Conservation (phyloP, 306 rosid genomes). For the Sphenostylis stenocarpa region DNA sequence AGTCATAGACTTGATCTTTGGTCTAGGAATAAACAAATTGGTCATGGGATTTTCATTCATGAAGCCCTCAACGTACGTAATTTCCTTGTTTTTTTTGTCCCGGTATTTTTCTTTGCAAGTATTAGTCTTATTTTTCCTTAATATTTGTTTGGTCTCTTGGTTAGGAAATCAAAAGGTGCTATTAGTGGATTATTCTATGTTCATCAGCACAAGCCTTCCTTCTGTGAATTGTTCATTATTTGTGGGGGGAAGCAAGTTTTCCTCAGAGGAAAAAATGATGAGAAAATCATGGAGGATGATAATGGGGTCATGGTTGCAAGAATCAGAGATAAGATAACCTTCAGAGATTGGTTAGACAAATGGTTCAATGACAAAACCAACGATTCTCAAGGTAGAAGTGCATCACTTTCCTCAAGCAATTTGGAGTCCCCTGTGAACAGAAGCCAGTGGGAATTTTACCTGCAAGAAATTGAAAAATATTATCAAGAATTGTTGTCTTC, state of each 20-base stretch:
- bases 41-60: slow-evolving; percentile 69
- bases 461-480: slow-evolving; percentile 62
- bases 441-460: slow-evolving; percentile 62
- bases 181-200: slow-evolving; percentile 71
- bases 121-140: neutral
- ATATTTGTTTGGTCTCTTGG: neutral
- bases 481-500: slow-evolving; percentile 50
- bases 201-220: slow-evolving; percentile 64
- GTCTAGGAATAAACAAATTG: slow-evolving; percentile 60
- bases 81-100: neutral
- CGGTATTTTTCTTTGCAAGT: neutral
- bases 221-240: slow-evolving; percentile 69
- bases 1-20: slow-evolving; percentile 59
- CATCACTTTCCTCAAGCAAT: slow-evolving; percentile 42
- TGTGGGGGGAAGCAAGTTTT: slow-evolving; percentile 79
- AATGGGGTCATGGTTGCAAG: slow-evolving; percentile 63
- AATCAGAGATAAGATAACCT: slow-evolving; percentile 52
- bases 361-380: slow-evolving; percentile 51
- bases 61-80: slow-evolving; percentile 55
- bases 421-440: slow-evolving; percentile 37
- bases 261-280: slow-evolving; percentile 51
- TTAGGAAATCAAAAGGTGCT: slow-evolving; percentile 70
- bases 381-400: slow-evolving; percentile 32
- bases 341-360: slow-evolving; percentile 74
- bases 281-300: slow-evolving; percentile 77